Percentiles rank a stretch among this genome's conserved stretches.
These are phyloP conservation scores for Sporothrix globosa DNA, from an alignment of 2,329 filamentous ascomycete species.

Conservation along the genomic window DNA sequence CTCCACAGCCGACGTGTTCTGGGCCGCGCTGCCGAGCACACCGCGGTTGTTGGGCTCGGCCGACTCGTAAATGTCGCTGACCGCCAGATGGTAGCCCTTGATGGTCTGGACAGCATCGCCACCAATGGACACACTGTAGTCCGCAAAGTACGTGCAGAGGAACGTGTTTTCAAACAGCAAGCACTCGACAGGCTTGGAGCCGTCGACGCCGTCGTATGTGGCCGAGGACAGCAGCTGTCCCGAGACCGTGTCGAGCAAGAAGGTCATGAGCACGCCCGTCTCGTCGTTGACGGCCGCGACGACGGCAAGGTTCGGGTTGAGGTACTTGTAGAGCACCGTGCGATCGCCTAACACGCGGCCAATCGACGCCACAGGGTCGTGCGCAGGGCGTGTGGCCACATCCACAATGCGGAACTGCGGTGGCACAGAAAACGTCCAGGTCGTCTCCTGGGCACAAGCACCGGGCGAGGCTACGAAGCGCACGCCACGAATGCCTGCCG, in stretches of 20 bases:
- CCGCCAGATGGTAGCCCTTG: slow-evolving; percentile 82
- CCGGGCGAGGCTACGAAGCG: slow-evolving; percentile 53
- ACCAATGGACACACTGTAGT: slow-evolving; percentile 43
- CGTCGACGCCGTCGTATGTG: slow-evolving; percentile 73
- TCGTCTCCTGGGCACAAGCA: slow-evolving; percentile 50
- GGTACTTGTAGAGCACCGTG: slow-evolving; percentile 94
- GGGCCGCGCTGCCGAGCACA: slow-evolving; percentile 47
- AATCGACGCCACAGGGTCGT: slow-evolving; percentile 92
- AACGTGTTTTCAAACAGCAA: slow-evolving; percentile 95
- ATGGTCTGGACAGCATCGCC: slow-evolving; percentile 55
- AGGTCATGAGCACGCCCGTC: slow-evolving; percentile 66
- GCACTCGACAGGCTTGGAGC: slow-evolving; percentile 71
- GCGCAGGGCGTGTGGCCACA: slow-evolving; percentile 68
- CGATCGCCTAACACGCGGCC: slow-evolving; percentile 90
- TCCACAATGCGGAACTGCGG: slow-evolving; percentile 68
- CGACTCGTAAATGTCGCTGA: slow-evolving; percentile 91
- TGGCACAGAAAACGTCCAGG: slow-evolving; percentile 75
- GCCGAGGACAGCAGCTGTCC: slow-evolving; percentile 76
- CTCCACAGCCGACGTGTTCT: slow-evolving; percentile 76
- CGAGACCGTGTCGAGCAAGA: slow-evolving; percentile 83
- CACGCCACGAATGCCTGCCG: slow-evolving; percentile 58
- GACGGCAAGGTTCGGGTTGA: slow-evolving; percentile 84
- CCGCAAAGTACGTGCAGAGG: slow-evolving; percentile 75
- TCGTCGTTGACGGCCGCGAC: slow-evolving; percentile 69
- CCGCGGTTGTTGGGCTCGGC: slow-evolving; percentile 81